These are phyloP conservation scores for Puya raimondii DNA, from an alignment of 176 grass and related monocot genomes.

Conservation along the genomic window DNA sequence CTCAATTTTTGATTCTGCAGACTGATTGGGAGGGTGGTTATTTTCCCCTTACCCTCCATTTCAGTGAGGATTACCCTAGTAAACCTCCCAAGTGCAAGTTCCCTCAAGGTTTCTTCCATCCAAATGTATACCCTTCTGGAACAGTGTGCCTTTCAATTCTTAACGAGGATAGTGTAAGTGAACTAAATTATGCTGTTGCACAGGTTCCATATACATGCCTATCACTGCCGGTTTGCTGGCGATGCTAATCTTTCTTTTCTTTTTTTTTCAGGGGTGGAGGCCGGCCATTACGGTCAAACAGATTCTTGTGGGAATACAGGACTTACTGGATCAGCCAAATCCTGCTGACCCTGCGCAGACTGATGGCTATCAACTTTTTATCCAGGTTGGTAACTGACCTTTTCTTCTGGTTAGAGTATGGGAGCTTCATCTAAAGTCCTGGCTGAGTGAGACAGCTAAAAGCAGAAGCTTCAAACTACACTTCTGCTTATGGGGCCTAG, in stretches of 20 bases:
- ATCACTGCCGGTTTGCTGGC: neutral
- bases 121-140: conserved; percentile 69
- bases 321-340: conserved; percentile 70
- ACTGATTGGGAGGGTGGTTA: conserved; percentile 72
- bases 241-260: neutral
- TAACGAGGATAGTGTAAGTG: conserved; percentile 59
- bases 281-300: conserved; percentile 77
- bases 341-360: conserved; percentile 51
- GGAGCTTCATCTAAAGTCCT: no score
- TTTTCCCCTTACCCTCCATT: conserved; percentile 53
- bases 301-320: conserved; percentile 78
- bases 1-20: conserved; percentile 17
- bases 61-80: conserved; percentile 72
- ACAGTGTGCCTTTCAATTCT: conserved; percentile 77
- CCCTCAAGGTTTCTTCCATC: conserved; percentile 62
- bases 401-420: neutral
- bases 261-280: conserved; percentile 60
- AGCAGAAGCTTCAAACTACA: no score
- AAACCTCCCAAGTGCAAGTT: conserved; percentile 79
- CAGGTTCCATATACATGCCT: neutral
- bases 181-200: neutral
- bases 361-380: conserved; percentile 44
- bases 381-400: conserved; percentile 24
- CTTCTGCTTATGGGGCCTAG: no score
- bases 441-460: no score